Evolutionary conservation across 768 basidiomycete species (phyloP), one percentile per base, ranked within the genome.

Genomic region (Multifurca ochricompacta): DNA sequence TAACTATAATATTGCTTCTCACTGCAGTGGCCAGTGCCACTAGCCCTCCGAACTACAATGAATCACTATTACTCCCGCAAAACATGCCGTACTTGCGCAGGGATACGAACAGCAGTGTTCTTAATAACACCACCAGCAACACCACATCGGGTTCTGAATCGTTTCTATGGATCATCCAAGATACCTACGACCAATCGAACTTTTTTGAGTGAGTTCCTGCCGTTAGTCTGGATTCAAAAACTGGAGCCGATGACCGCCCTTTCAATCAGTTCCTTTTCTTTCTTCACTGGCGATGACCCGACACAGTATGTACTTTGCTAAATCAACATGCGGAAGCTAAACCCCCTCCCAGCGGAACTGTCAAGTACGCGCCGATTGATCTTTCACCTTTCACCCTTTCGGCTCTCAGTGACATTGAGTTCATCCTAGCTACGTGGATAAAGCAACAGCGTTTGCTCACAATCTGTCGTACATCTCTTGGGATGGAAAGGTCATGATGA

Each of bases 401-500:
- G 40, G 13, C 11, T 16, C 27, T 39, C 18, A 10, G 40, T 54
- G 11, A 46, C 36, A 36, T n/a, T 21, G 21, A 25, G 65, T 45
- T 39, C 23, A 21, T 40, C 27, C 44, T 13, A 89, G 87, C 51
- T 90, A 84, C 67, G 77, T 86, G 46, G 73, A 85, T 61, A 55
- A 67, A 49, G 68, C 68, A 14, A 74, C 71, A 45, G 85, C 86
- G 3, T 77, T 82, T 61, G 63, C 71, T 10, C 67, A 71, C 36
- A 69, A 74, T 41, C 74, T 89, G 7, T 79, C 77, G 1, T 87
- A 75, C 64, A 74, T 84, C 13, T 70, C 76, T 11, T 72, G 73
- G 19, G 72, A 82, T 64, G 77, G 76, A 34, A 76, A 74, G 28
- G 82, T 86, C 32, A 74, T 87, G 18, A 90, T 91, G 86, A 80